These are phyloP conservation scores for Gymnopilus junonius DNA, from an alignment of 768 basidiomycete species.

Conservation along the genomic window DNA sequence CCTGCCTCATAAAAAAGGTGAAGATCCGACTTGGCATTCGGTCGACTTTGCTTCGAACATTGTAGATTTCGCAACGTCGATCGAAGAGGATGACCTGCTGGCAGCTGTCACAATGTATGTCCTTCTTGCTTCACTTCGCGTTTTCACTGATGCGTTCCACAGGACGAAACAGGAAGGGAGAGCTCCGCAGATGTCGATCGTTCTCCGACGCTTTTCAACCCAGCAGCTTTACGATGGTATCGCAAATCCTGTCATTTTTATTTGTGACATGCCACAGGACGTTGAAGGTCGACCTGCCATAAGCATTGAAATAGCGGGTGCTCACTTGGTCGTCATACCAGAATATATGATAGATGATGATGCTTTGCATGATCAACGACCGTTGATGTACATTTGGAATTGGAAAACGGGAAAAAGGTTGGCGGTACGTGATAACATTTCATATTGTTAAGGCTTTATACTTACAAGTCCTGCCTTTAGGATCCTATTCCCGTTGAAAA, in stretches of 20 bases:
- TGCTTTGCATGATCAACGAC: not conserved
- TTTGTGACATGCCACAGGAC: not conserved
- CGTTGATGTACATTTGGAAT: constrained; percentile 10
- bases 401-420: constrained; percentile 17
- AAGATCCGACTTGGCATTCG: not conserved
- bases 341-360: not conserved
- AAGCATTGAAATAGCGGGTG: not conserved
- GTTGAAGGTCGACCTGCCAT: not conserved
- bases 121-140: not conserved
- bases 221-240: constrained; percentile 15
- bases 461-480: not conserved
- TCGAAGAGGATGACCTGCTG: constrained; percentile 25
- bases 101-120: constrained; percentile 20
- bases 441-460: not conserved
- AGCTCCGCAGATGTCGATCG: constrained; percentile 10
- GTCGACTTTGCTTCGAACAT: constrained; percentile 12
- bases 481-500: constrained; percentile 5
- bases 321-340: not conserved
- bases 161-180: not conserved
- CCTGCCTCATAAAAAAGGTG: not conserved
- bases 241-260: constrained; percentile 2
- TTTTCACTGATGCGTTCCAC: not conserved
- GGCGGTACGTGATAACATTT: not conserved
- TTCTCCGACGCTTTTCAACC: constrained; percentile 21
- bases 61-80: constrained; percentile 23